Conservation (phyloP, 352 stramenopile species). For the Phytophthora citrophthora region DNA sequence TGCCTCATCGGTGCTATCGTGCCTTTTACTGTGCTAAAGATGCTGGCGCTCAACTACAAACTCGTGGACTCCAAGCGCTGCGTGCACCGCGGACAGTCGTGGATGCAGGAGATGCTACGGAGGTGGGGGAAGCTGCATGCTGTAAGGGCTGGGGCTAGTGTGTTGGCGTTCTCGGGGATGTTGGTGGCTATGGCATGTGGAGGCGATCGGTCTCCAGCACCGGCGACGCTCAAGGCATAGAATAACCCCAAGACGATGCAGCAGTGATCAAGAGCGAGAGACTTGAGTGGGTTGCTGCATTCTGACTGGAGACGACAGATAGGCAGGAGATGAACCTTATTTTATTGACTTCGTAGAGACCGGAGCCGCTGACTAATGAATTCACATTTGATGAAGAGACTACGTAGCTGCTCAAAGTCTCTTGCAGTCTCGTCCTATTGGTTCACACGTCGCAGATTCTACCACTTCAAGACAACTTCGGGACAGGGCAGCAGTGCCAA, state of each 20-base stretch:
- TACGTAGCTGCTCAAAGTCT: not conserved
- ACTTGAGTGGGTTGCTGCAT: not conserved
- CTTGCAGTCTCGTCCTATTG: too few relatives aligned
- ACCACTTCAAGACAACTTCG: constrained; percentile 18
- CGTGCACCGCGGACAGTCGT: constrained; percentile 42
- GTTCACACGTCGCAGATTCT: constrained; percentile 36
- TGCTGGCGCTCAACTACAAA: constrained; percentile 70
- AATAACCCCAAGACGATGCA: not conserved
- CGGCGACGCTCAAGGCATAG: constrained; percentile 9
- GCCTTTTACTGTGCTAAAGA: constrained; percentile 71
- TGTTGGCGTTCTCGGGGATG: constrained; percentile 67
- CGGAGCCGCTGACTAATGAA: constrained; percentile 19
- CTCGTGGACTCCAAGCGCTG: constrained; percentile 59
- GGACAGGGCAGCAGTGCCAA: constrained; percentile 21
- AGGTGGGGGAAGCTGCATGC: constrained; percentile 66
- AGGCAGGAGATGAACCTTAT: constrained; percentile 21
- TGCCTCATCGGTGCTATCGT: constrained; percentile 62
- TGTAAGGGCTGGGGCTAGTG: constrained; percentile 54
- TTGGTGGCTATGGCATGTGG: constrained; percentile 61
- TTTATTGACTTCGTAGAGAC: constrained; percentile 35
- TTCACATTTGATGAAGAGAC: constrained; percentile 11
- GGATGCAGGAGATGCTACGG: constrained; percentile 60
- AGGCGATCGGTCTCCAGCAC: constrained; percentile 28
- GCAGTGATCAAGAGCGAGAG: not conserved
- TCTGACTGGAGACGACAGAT: constrained; percentile 9